Evolutionary conservation across 805 yeast species (phyloP).

Genomic region (Scheffersomyces lignosus): DNA sequence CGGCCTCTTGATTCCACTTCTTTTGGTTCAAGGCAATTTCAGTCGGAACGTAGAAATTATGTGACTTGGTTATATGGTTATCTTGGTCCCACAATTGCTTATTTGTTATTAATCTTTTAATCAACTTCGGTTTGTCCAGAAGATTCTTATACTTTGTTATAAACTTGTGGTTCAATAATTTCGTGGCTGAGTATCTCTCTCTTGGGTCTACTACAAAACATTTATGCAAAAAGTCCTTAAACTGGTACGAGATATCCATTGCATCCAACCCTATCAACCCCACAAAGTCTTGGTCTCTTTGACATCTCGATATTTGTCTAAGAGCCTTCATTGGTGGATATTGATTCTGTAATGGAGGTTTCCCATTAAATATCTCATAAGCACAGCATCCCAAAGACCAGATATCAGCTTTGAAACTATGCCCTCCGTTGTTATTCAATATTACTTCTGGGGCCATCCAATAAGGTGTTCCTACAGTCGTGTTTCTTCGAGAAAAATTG

Average conservation of each 20-base stretch:
- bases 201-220: slow-evolving; percentile 37
- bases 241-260: slow-evolving; percentile 19
- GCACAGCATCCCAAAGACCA: slow-evolving; percentile 84
- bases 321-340: slow-evolving; percentile 46
- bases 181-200: slow-evolving; percentile 30
- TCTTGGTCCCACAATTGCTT: slow-evolving; percentile 42
- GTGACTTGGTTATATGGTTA: slow-evolving; percentile 29
- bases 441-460: slow-evolving; percentile 69
- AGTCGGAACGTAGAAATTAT: slow-evolving; percentile 38
- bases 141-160: slow-evolving; percentile 19
- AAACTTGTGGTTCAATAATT: slow-evolving; percentile 34
- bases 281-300: slow-evolving; percentile 28
- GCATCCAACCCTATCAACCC: slow-evolving; percentile 25
- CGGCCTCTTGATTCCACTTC: slow-evolving; percentile 23
- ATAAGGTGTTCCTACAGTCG: slow-evolving; percentile 58
- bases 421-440: slow-evolving; percentile 57
- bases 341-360: slow-evolving; percentile 59
- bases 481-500: slow-evolving; percentile 43
- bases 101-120: slow-evolving; percentile 33
- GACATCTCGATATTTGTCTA: slow-evolving; percentile 35
- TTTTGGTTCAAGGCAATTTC: slow-evolving; percentile 34
- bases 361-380: slow-evolving; percentile 68
- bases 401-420: slow-evolving; percentile 61
- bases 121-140: slow-evolving; percentile 11
- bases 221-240: slow-evolving; percentile 32